phyloP scores from a whole-genome alignment of 768 basidiomycete genomes.

The Suillus tomentosus region DNA sequence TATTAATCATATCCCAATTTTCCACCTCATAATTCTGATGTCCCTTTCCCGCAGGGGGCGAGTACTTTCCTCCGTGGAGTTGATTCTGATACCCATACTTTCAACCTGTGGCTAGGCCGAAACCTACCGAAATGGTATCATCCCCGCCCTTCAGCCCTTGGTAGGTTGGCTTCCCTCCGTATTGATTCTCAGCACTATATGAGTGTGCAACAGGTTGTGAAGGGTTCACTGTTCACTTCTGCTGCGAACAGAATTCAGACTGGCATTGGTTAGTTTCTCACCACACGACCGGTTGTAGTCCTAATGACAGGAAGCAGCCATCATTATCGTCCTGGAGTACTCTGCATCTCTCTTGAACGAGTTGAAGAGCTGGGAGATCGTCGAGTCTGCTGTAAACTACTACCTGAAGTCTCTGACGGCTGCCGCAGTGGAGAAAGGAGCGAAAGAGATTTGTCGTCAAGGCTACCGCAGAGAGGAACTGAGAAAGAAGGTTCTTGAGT shows the following conservation, averaged over 20 bases:
- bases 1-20: not conserved
- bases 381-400: too few relatives aligned
- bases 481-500: too few relatives aligned
- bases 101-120: not conserved
- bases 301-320: too few relatives aligned
- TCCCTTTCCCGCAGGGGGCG: not conserved
- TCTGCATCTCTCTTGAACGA: too few relatives aligned
- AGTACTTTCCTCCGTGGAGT: not conserved
- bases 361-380: too few relatives aligned
- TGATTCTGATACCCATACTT: not conserved
- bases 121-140: rapidly evolving
- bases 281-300: too few relatives aligned
- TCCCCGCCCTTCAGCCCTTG: not conserved
- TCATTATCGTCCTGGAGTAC: too few relatives aligned
- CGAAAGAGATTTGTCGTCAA: too few relatives aligned
- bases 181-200: not conserved
- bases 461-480: too few relatives aligned
- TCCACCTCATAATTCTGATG: not conserved
- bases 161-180: not conserved
- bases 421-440: too few relatives aligned
- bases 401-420: too few relatives aligned
- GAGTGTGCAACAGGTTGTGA: not conserved
- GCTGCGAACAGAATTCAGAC: not conserved
- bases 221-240: not conserved
- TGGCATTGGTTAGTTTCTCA: not conserved